A percentile compares a stretch with the other conserved stretches of the same genome.
These are phyloP conservation scores for Trichosporon sp. DNA, from an alignment of 1,284 basidiomycete genomes.

Conservation along the genomic window DNA sequence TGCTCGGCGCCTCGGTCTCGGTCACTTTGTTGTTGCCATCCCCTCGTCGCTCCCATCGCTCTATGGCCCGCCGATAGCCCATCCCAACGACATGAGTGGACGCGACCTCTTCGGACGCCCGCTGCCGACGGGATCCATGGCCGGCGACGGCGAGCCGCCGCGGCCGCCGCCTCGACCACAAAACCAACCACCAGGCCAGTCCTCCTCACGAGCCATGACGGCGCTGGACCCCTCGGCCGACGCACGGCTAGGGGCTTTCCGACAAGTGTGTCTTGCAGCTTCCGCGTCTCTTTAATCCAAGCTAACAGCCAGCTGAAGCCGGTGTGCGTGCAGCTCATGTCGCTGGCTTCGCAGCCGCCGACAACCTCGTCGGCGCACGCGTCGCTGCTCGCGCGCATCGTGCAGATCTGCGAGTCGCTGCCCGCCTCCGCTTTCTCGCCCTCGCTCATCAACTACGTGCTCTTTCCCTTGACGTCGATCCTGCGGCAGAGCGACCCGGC, in stretches of 20 bases:
- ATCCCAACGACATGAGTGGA: slow-evolving; percentile 9
- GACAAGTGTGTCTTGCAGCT: slow-evolving; percentile 25
- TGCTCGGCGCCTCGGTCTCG: neutral
- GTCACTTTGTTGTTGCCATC: neutral
- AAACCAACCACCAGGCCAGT: neutral
- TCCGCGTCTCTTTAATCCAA: neutral
- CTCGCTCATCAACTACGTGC: slow-evolving; percentile 72
- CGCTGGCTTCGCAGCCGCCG: slow-evolving; percentile 59
- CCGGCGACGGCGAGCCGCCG: neutral
- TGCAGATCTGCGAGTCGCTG: slow-evolving; percentile 53
- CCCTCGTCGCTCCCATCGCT: neutral
- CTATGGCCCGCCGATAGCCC: neutral
- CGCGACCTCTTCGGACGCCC: slow-evolving; percentile 21
- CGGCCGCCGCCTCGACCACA: neutral
- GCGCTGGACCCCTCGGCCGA: neutral
- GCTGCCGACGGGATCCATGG: slow-evolving; percentile 5
- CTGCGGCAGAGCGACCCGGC: slow-evolving; percentile 62
- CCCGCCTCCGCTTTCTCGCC: slow-evolving; percentile 54
- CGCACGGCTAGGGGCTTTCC: slow-evolving; percentile 38
- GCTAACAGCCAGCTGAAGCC: slow-evolving; percentile 61
- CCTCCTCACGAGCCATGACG: neutral
- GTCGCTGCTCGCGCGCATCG: slow-evolving; percentile 57
- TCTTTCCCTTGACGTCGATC: slow-evolving; percentile 78
- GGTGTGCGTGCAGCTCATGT: slow-evolving; percentile 71
- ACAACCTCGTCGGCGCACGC: slow-evolving; percentile 55